phyloP scores from a whole-genome alignment of 2,329 filamentous ascomycete species.

The Sporothrix brunneoviolacea region DNA sequence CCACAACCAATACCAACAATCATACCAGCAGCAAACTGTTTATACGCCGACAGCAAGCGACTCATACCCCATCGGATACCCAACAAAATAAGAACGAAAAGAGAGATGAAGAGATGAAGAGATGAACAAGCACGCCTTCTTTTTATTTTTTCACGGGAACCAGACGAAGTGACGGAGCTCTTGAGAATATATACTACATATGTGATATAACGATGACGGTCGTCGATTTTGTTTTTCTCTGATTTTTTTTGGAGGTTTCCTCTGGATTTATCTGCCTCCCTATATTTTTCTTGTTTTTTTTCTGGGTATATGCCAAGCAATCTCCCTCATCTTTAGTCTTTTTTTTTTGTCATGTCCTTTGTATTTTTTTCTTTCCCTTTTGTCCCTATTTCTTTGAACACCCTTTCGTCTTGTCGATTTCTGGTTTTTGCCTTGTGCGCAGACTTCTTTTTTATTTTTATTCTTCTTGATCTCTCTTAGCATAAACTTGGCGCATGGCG shows the following conservation, averaged over 20 bases:
- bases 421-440: not conserved
- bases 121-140: not conserved
- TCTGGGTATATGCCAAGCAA: not conserved
- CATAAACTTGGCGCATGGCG: constrained; percentile 11
- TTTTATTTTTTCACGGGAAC: not conserved
- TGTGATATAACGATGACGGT: constrained; percentile 1
- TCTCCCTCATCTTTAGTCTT: not conserved
- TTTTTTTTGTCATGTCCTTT: not conserved
- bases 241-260: not conserved
- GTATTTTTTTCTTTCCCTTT: not conserved
- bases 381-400: not conserved
- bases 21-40: constrained; percentile 5
- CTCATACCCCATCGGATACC: constrained; percentile 25
- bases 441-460: not conserved
- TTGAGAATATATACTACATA: constrained; percentile 2
- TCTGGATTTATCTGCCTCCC: not conserved
- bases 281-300: not conserved
- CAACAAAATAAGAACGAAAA: constrained; percentile 20
- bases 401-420: not conserved
- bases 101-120: too few species aligned
- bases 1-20: constrained; percentile 10
- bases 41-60: constrained; percentile 15
- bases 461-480: not conserved
- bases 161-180: constrained; percentile 1
- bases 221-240: too few species aligned